phyloP scores from a whole-genome alignment of 257 asterid genomes.

The Buddleja alternifolia region DNA sequence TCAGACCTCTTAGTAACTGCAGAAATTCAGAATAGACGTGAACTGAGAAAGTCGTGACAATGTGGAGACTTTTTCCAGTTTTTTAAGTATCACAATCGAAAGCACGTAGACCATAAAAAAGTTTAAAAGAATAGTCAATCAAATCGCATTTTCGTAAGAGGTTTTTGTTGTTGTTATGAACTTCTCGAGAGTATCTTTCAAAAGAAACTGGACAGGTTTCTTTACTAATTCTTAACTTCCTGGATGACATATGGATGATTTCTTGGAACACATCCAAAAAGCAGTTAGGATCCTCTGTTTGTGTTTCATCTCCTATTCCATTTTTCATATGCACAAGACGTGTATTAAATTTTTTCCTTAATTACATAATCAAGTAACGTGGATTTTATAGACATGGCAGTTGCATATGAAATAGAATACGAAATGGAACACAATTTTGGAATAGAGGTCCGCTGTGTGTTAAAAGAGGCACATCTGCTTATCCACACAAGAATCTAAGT shows the following conservation, averaged over 20 bases:
- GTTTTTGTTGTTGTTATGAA: neutral
- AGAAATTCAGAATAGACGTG: neutral
- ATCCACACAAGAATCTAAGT: neutral
- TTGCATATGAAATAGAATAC: no score
- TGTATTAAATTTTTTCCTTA: no score
- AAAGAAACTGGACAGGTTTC: neutral
- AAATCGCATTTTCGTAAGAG: neutral
- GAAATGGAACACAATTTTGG: no score
- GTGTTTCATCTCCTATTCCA: no score
- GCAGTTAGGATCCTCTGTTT: no score
- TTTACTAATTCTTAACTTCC: neutral
- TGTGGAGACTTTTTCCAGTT: neutral
- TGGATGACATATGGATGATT: no score
- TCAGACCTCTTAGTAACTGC: constrained; percentile 70
- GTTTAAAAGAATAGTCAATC: neutral
- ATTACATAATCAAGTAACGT: no score
- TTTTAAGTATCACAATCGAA: neutral
- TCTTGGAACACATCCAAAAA: neutral
- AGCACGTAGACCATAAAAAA: neutral
- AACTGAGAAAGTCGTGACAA: neutral
- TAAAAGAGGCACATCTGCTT: neutral
- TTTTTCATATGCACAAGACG: no score
- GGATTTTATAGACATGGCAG: no score
- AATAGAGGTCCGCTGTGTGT: no score
- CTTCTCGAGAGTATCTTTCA: neutral